These are phyloP conservation scores for Enterospora canceri DNA, from an alignment of 371 early-diverging fungal species.

Conservation along the genomic window DNA sequence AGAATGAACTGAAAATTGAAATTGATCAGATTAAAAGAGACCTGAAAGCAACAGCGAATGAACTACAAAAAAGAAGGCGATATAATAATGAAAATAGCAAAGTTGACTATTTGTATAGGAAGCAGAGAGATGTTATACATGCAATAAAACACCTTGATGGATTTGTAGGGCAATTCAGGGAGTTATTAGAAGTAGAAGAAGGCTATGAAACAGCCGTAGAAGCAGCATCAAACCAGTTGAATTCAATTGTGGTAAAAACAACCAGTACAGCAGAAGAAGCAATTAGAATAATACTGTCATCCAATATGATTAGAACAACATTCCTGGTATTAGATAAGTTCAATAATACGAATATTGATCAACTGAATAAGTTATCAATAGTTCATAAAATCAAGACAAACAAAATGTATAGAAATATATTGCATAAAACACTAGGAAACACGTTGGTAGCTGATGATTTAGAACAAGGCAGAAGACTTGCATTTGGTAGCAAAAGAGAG, in stretches of 20 bases:
- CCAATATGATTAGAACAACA: slow-evolving; percentile 72
- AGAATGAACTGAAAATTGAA: slow-evolving; percentile 8
- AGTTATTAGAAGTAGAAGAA: slow-evolving; percentile 78
- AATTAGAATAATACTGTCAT: slow-evolving; percentile 70
- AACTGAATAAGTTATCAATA: neutral
- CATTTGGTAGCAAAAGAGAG: slow-evolving; percentile 67
- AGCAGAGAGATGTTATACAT: slow-evolving; percentile 26
- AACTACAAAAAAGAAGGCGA: slow-evolving; percentile 25
- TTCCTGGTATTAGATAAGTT: slow-evolving; percentile 69
- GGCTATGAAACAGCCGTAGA: slow-evolving; percentile 87
- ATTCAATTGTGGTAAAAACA: slow-evolving; percentile 83
- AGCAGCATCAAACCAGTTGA: slow-evolving; percentile 70
- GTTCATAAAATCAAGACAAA: slow-evolving; percentile 58
- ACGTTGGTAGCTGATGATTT: slow-evolving; percentile 77
- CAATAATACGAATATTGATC: neutral
- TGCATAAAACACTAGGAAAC: slow-evolving; percentile 74
- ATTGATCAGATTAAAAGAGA: neutral
- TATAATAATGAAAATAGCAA: slow-evolving; percentile 13
- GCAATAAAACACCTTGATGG: slow-evolving; percentile 38
- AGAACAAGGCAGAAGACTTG: slow-evolving; percentile 76
- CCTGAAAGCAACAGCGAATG: slow-evolving; percentile 15
- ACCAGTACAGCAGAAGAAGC: slow-evolving; percentile 78
- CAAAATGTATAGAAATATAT: slow-evolving; percentile 64
- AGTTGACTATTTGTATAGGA: slow-evolving; percentile 23
- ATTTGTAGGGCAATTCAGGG: slow-evolving; percentile 72